Conservation (phyloP, 305 asterid genomes). For the Petunia hybrid region DNA sequence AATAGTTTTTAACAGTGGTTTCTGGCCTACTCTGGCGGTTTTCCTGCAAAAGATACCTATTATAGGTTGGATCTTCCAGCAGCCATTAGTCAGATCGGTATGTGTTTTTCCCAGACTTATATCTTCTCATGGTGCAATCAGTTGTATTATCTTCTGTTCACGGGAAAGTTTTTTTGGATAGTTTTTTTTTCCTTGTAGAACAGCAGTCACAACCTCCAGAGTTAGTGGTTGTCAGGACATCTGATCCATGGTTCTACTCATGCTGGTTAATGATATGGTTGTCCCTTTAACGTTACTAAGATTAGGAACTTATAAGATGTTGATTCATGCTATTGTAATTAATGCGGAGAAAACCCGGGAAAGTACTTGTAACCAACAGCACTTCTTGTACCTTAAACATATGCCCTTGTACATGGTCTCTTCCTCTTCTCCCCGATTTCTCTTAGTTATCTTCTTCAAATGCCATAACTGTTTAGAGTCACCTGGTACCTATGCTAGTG, state of each 20-base stretch:
- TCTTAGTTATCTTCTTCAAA: background rate
- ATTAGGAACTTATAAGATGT: background rate
- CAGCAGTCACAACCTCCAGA: background rate
- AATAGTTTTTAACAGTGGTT: slow-evolving; percentile 52
- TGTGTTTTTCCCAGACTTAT: slow-evolving; percentile 3
- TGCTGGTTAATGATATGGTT: background rate
- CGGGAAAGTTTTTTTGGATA: background rate
- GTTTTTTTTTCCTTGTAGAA: background rate
- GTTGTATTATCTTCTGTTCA: background rate
- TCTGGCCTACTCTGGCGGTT: slow-evolving; percentile 65
- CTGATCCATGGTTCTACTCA: background rate
- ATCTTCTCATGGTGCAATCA: background rate
- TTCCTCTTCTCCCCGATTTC: slow-evolving; percentile 12
- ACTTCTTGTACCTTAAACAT: background rate
- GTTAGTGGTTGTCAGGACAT: background rate
- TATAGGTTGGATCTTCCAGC: slow-evolving; percentile 59
- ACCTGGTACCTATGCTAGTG: background rate
- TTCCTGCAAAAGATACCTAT: slow-evolving; percentile 65
- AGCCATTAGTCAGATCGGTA: slow-evolving; percentile 59
- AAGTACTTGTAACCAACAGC: background rate
- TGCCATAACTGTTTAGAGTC: background rate
- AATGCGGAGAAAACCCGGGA: background rate
- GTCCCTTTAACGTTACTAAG: background rate
- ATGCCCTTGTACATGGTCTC: background rate
- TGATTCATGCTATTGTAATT: slow-evolving; percentile 5